These are phyloP conservation scores for Hyphopichia pseudoburtonii DNA, from an alignment of 1,139 yeast species.

Conservation along the genomic window DNA sequence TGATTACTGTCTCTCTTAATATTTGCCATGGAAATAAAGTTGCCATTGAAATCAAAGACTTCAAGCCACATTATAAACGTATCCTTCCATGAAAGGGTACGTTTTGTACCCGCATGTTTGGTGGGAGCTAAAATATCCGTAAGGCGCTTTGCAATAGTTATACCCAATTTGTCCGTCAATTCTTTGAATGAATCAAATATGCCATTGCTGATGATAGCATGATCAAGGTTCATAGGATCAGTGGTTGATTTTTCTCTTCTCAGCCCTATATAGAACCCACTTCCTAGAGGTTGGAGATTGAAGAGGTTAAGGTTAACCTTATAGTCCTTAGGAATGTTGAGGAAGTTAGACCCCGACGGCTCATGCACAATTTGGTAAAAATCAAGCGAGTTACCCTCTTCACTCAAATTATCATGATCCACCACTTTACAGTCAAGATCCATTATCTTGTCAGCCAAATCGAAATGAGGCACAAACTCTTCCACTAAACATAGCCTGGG, in stretches of 20 bases:
- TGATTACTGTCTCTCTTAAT: slow-evolving; percentile 23
- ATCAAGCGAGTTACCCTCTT: slow-evolving; percentile 7
- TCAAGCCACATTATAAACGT: slow-evolving; percentile 39
- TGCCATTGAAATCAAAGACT: slow-evolving; percentile 34
- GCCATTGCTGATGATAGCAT: slow-evolving; percentile 27
- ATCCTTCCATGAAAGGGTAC: slow-evolving; percentile 31
- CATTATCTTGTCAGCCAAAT: slow-evolving; percentile 31
- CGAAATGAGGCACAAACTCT: slow-evolving; percentile 42
- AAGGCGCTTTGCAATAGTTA: slow-evolving; percentile 21
- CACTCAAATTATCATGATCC: slow-evolving; percentile 15
- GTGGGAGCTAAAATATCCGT: slow-evolving; percentile 32
- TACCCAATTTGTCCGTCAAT: slow-evolving; percentile 19
- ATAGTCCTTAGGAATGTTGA: slow-evolving; percentile 18
- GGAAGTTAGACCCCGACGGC: slow-evolving; percentile 13
- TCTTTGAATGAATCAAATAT: slow-evolving; percentile 13
- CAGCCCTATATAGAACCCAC: slow-evolving; percentile 31
- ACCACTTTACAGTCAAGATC: slow-evolving; percentile 46
- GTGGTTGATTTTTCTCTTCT: slow-evolving; percentile 14
- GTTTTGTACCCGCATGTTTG: slow-evolving; percentile 10
- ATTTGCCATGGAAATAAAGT: slow-evolving; percentile 24
- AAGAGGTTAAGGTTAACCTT: slow-evolving; percentile 30
- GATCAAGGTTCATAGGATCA: slow-evolving; percentile 16
- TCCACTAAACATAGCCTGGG: slow-evolving; percentile 58
- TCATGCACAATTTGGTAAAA: slow-evolving; percentile 10
- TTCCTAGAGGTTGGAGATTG: slow-evolving; percentile 26